Evolutionary conservation across 2,329 filamentous ascomycete species (phyloP).

Genomic region (Penicillium sp.): DNA sequence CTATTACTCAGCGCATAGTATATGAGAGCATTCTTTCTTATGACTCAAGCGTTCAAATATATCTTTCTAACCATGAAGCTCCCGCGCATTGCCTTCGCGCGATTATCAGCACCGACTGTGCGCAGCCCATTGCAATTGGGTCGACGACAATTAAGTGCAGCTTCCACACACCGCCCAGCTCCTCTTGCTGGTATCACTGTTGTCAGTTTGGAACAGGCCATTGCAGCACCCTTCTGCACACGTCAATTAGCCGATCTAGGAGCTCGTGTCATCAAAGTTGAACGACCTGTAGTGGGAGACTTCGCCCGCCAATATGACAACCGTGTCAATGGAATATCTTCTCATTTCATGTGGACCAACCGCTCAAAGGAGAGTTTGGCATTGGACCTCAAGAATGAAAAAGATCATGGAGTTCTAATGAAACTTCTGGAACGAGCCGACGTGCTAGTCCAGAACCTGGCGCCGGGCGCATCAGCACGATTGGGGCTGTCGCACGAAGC

Average conservation of each 20-base stretch:
- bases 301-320: slow-evolving; percentile 55
- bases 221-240: slow-evolving; percentile 57
- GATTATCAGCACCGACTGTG: neutral
- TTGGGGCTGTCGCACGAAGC: slow-evolving; percentile 51
- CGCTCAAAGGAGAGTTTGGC: slow-evolving; percentile 56
- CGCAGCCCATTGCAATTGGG: neutral
- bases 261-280: slow-evolving; percentile 57
- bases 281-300: slow-evolving; percentile 53
- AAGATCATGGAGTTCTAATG: slow-evolving; percentile 47
- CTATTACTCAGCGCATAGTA: neutral
- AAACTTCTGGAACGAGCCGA: slow-evolving; percentile 49
- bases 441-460: slow-evolving; percentile 56
- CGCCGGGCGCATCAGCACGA: slow-evolving; percentile 51
- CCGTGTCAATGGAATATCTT: slow-evolving; percentile 51
- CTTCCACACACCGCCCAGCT: slow-evolving; percentile 9
- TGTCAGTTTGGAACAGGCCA: slow-evolving; percentile 56
- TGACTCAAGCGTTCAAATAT: neutral
- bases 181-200: slow-evolving; percentile 51
- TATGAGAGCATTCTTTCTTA: no score
- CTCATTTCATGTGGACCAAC: slow-evolving; percentile 59
- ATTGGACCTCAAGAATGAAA: slow-evolving; percentile 49
- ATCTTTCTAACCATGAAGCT: neutral
- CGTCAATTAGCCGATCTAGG: slow-evolving; percentile 56
- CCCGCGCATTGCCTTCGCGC: neutral
- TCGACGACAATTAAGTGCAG: slow-evolving; percentile 7